A percentile compares a stretch with the other conserved stretches of the same genome.
phyloP scores from a whole-genome alignment of 768 basidiomycete species.

The Leccinum broughii region DNA sequence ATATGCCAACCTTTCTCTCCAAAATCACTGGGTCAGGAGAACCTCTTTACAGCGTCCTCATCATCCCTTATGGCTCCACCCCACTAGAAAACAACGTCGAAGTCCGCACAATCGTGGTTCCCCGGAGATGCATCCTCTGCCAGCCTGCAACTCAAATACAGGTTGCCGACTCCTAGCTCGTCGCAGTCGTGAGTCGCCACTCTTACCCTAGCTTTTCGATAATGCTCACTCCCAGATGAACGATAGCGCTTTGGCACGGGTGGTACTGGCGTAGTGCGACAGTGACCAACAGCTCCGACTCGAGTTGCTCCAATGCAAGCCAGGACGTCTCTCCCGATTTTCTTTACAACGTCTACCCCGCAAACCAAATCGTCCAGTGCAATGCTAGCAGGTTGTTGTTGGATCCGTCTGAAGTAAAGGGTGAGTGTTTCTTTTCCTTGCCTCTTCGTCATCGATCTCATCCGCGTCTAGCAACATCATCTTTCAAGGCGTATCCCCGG shows the following conservation, averaged over 20 bases:
- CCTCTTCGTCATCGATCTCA: neutral
- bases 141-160: conserved; percentile 59
- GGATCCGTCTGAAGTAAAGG: conserved; percentile 50
- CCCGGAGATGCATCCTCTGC: conserved; percentile 38
- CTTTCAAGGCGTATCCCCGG: conserved; percentile 79
- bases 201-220: neutral
- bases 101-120: conserved; percentile 62
- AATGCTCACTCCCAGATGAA: conserved; percentile 44
- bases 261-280: conserved; percentile 56
- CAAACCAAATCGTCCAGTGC: conserved; percentile 68
- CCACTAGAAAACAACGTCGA: conserved; percentile 60
- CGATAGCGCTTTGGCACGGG: conserved; percentile 67
- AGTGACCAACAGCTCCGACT: conserved; percentile 47
- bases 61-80: conserved; percentile 66
- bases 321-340: conserved; percentile 51
- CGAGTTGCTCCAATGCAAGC: conserved; percentile 59
- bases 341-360: conserved; percentile 61
- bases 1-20: conserved; percentile 61
- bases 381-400: conserved; percentile 64
- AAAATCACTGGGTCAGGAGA: conserved; percentile 57
- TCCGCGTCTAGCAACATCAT: conserved; percentile 44
- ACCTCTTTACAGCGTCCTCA: conserved; percentile 59
- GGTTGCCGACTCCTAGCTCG: conserved; percentile 69
- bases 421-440: conserved; percentile 35
- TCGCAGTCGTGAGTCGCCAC: conserved; percentile 64